Percentiles rank a stretch among this genome's conserved stretches.
phyloP scores from a whole-genome alignment of 192 early-diverging fungal species.

The Backusella circina region DNA sequence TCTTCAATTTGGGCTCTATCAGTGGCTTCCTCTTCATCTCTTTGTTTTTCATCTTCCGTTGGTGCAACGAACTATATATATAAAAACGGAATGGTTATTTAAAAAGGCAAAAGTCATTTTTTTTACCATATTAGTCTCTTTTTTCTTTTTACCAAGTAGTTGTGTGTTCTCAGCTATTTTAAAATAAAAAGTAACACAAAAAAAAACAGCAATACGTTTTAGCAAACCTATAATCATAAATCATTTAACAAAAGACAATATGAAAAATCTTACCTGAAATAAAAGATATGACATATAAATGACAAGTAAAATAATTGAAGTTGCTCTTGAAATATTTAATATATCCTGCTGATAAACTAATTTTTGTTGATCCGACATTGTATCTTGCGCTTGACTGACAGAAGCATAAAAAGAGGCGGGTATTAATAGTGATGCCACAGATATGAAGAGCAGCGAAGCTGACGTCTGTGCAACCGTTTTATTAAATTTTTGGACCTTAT shows the following conservation, averaged over 20 bases:
- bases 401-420: slow-evolving; percentile 62
- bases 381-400: not conserved
- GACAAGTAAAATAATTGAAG: slow-evolving; percentile 63
- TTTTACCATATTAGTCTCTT: not conserved
- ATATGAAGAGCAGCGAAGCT: slow-evolving; percentile 62
- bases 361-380: slow-evolving; percentile 1
- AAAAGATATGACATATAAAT: slow-evolving; percentile 63
- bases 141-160: slow-evolving; percentile 43
- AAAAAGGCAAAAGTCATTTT: not conserved
- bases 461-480: slow-evolving; percentile 66
- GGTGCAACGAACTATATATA: slow-evolving; percentile 4
- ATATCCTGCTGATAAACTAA: slow-evolving; percentile 29
- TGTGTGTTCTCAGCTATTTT: slow-evolving; percentile 75
- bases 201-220: slow-evolving; percentile 33
- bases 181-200: slow-evolving; percentile 23
- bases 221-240: not conserved
- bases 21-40: not conserved
- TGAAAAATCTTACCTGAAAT: slow-evolving; percentile 47
- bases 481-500: slow-evolving; percentile 69
- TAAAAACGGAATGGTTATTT: not conserved
- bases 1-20: not conserved
- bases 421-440: slow-evolving; percentile 65
- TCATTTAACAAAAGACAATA: not conserved
- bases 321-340: slow-evolving; percentile 60
- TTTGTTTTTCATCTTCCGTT: not conserved